Percentiles rank a stretch among this genome's conserved stretches.
Conservation (phyloP, 2,329 filamentous ascomycete species). For the Hypoxylon sp. region DNA sequence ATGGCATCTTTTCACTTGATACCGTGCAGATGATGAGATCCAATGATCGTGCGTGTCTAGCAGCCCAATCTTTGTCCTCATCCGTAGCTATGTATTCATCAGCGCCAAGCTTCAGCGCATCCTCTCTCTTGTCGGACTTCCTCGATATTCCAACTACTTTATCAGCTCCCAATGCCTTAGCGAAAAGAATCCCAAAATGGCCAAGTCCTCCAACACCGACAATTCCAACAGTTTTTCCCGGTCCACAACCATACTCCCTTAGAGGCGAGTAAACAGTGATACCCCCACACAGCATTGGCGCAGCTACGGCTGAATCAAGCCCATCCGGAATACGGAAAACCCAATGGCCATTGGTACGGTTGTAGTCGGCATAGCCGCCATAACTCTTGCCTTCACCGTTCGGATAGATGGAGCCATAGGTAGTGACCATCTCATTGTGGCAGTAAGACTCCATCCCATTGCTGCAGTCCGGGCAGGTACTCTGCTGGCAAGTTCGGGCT, state of each 20-base stretch:
- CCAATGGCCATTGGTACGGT: constrained; percentile 61
- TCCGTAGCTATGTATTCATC: constrained; percentile 63
- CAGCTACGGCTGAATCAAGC: constrained; percentile 59
- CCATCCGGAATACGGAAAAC: constrained; percentile 63
- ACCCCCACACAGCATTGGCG: constrained; percentile 80
- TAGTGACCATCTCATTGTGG: constrained; percentile 59
- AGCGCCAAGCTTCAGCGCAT: constrained; percentile 71
- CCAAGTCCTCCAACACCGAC: constrained; percentile 78
- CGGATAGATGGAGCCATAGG: constrained; percentile 67
- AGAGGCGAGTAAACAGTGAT: constrained; percentile 77
- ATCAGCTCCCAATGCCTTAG: constrained; percentile 76
- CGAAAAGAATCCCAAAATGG: constrained; percentile 78
- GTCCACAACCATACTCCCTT: constrained; percentile 73
- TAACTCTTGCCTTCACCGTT: constrained; percentile 70
- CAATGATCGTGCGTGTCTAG: constrained; percentile 64
- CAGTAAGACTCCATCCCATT: constrained; percentile 62
- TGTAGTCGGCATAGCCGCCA: constrained; percentile 65
- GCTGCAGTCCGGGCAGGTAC: constrained; percentile 61
- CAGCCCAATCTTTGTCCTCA: constrained; percentile 70
- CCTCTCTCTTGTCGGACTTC: constrained; percentile 65
- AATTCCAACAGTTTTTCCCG: constrained; percentile 77
- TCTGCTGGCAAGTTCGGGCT: constrained; percentile 66
- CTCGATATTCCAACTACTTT: constrained; percentile 73
- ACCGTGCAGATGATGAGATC: constrained; percentile 75
- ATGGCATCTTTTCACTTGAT: constrained; percentile 69